Evolutionary conservation across 352 stramenopile species (phyloP).

Genomic region (Phytopythium litorale): DNA sequence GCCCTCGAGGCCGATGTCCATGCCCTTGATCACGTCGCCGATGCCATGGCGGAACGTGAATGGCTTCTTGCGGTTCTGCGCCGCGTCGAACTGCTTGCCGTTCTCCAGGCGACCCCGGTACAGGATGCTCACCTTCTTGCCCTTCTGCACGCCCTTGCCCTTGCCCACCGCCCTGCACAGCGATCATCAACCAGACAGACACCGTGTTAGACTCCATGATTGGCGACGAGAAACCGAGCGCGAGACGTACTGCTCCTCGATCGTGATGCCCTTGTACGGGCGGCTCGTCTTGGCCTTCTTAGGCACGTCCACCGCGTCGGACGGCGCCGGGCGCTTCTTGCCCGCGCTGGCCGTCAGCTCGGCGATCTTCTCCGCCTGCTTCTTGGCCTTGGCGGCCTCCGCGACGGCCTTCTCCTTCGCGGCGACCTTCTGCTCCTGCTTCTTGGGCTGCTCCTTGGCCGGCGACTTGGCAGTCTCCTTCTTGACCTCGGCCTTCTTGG

Average conservation of each 20-base stretch:
- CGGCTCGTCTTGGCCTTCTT: constrained; percentile 77
- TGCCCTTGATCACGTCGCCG: constrained; percentile 93
- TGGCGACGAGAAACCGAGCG: too few relatives aligned
- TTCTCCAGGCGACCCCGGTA: constrained; percentile 81
- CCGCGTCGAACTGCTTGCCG: constrained; percentile 83
- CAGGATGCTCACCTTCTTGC: constrained; percentile 77
- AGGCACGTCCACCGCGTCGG: constrained; percentile 55
- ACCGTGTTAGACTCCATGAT: constrained; percentile 4
- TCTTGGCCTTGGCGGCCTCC: too few relatives aligned
- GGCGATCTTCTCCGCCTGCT: constrained; percentile 22
- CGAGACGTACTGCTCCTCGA: constrained; percentile 65
- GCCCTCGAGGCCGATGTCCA: constrained; percentile 93
- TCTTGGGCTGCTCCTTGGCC: constrained; percentile 18
- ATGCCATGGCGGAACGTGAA: constrained; percentile 84
- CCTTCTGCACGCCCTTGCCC: constrained; percentile 45
- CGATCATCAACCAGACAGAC: not conserved
- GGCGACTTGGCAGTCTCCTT: too few relatives aligned
- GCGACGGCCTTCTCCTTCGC: constrained; percentile 13
- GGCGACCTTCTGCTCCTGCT: constrained; percentile 22
- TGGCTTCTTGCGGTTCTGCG: constrained; percentile 78
- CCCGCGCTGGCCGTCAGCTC: constrained; percentile 30
- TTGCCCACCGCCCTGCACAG: constrained; percentile 62
- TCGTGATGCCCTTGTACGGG: constrained; percentile 75
- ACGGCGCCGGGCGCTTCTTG: constrained; percentile 69
- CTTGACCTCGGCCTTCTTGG: constrained; percentile 11